Base-by-base conservation (phyloP, 176 grass and related monocot species). In the Aegilops sharonensis region DNA sequence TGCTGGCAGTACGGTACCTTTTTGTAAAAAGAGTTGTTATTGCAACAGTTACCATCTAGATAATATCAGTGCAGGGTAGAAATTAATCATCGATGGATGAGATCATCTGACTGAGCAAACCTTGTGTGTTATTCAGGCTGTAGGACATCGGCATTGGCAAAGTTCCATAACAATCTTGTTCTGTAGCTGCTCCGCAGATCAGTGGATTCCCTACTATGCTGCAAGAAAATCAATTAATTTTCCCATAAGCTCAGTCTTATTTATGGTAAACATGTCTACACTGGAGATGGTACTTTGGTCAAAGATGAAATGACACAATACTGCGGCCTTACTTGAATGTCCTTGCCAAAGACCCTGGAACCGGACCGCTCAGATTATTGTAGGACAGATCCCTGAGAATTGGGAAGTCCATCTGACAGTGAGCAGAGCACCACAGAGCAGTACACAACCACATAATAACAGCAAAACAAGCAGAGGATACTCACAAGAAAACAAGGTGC, bases 201-300 rank as follows among this genome's bases (percentile, higher is more conserved):
- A 98, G 87, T 73, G 95, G 93, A 90, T 98, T 98, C 25, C 95
- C 95, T 64, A 95, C 93, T 68, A 98, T 92, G 67, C 95, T 98
- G 91, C 84, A 82, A 82, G 64, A 64, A 17, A 43, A 76, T 13
- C 1, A 3, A 61, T 56, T 84, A 47, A 66, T 37, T 15, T 15
- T n/a, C 5, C 23, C 50, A 45, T 59, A 24, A 84, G 59, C n/a
- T 85, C 76, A 77, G 66, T 65, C 6, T 11, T 59, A 64, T 59
- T 52, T 8, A 72, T 73, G 65, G 45, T 43, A 64, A 79, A 42
- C 11, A 64, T 77, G 43, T 85, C 13, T 37, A 25, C 18, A n/a
- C 48, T 24, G 64, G 21, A 64, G 60, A 48, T 37, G 20, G 34
- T 68, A 64, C 23, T 40, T 85, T 78, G 75, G 21, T 85, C n/a